Base-by-base conservation (phyloP, 2,329 filamentous ascomycete genomes). In the Penicillium sp. region DNA sequence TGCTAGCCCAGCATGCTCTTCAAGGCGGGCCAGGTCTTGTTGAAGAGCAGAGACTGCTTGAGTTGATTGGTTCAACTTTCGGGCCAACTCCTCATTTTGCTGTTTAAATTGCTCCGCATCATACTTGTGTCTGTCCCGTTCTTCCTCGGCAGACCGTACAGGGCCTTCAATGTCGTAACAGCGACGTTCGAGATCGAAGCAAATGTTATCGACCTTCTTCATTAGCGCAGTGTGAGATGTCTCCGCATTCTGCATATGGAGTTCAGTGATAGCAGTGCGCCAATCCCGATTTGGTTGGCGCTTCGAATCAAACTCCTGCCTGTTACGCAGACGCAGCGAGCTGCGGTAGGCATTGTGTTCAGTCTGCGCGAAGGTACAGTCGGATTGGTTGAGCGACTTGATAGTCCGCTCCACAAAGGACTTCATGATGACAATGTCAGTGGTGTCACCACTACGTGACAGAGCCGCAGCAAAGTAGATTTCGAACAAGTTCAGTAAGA, bases 131-230 rank as follows among this genome's bases (percentile, higher is more conserved):
- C 68, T 65, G 9, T 73, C 62, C 3, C 79, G 71, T 59, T 79
- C 70, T 58, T 72, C 67, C 50, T 72, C 70, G 6, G 68, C 83
- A 17, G 75, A 73, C 4, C 79, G 78, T 13, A 88, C 75, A 6
- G 86, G 86, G 53, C 78, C 78, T 72, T 88, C 86, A 2, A 84
- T 78, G 35, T 80, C 80, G 37, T 83, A 79, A 68, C 86, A 88
- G 8, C 86, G 81, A 10, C 74, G 75, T 66, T 88, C 86, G 1
- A 88, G 76, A 59, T 86, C 84, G 26, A 80, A 78, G 67, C 85
- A 88, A 13, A 85, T 81, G 37, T 83, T 79, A 17, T 81, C 78
- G 17, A 88, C 81, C 22, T 82, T 78, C 10, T 78, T 76, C 30
- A 84, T 71, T 9, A 88, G 73, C 1, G 73, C 75, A n/a, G 83